Evolutionary conservation across 2,329 filamentous ascomycete genomes (phyloP).

Genomic region (Cladosporium austrohemisphaericum): DNA sequence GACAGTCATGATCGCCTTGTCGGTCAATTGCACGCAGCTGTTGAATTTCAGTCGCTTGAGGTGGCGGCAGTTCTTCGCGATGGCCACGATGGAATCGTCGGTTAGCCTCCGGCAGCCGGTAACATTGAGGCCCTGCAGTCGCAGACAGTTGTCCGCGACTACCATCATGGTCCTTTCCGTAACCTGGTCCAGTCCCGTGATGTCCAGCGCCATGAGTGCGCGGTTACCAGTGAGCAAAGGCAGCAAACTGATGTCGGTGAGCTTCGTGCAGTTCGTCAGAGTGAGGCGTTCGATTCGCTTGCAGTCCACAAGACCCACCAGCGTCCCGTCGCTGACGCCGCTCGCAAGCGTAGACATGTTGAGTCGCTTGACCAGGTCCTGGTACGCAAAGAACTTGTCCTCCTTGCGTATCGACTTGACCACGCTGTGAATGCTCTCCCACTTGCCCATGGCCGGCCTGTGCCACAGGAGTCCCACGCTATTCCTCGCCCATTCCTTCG

Average conservation of each 20-base stretch:
- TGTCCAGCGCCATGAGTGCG: slow-evolving; percentile 82
- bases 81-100: slow-evolving; percentile 74
- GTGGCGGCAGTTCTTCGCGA: slow-evolving; percentile 78
- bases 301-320: slow-evolving; percentile 76
- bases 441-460: slow-evolving; percentile 83
- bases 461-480: slow-evolving; percentile 94
- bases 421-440: slow-evolving; percentile 75
- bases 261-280: slow-evolving; percentile 77
- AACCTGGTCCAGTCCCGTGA: slow-evolving; percentile 75
- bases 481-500: slow-evolving; percentile 86
- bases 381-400: slow-evolving; percentile 82
- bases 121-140: slow-evolving; percentile 89
- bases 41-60: slow-evolving; percentile 96
- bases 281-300: slow-evolving; percentile 90
- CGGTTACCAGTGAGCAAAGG: slow-evolving; percentile 74
- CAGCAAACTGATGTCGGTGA: slow-evolving; percentile 80
- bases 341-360: slow-evolving; percentile 78
- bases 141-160: slow-evolving; percentile 75
- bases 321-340: slow-evolving; percentile 82
- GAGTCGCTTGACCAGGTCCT: slow-evolving; percentile 83
- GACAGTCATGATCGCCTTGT: slow-evolving; percentile 78
- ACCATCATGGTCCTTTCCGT: slow-evolving; percentile 75
- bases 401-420: slow-evolving; percentile 70
- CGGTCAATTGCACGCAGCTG: slow-evolving; percentile 79
- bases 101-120: slow-evolving; percentile 80